Evolutionary conservation across 768 basidiomycete species (phyloP).

Genomic region (Mycena alexandri): DNA sequence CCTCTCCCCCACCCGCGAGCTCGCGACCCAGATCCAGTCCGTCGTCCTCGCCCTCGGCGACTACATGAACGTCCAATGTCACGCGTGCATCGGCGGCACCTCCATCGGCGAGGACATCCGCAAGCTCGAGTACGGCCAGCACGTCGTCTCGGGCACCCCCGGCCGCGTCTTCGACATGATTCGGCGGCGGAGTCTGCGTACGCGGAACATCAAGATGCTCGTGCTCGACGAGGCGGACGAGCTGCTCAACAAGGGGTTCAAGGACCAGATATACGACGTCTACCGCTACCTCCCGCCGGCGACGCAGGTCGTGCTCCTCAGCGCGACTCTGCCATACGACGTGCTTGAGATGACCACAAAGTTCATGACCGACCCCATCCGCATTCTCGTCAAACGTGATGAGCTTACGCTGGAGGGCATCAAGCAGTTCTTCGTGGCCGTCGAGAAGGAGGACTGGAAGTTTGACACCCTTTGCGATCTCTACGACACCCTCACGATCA

Average conservation of each 20-base stretch:
- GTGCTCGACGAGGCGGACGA: constrained; percentile 97
- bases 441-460: constrained; percentile 99
- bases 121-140: constrained; percentile 97
- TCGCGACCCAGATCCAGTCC: constrained; percentile 99
- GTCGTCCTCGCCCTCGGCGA: constrained; percentile 96
- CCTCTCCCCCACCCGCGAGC: constrained; percentile 97
- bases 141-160: constrained; percentile 97
- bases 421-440: constrained; percentile 97
- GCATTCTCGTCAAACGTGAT: constrained; percentile 98
- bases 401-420: constrained; percentile 97
- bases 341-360: constrained; percentile 99
- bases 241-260: constrained; percentile 97
- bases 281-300: constrained; percentile 97
- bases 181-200: constrained; percentile 90
- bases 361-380: constrained; percentile 99
- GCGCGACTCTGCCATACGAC: constrained; percentile 96
- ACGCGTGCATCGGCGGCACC: constrained; percentile 97
- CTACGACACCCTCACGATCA: constrained; percentile 98
- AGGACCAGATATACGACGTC: constrained; percentile 99
- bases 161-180: constrained; percentile 99
- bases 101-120: constrained; percentile 98
- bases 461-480: constrained; percentile 97
- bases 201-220: constrained; percentile 98
- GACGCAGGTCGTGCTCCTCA: constrained; percentile 96
- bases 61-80: constrained; percentile 99